Percentiles rank a stretch among this genome's conserved stretches.
Conservation (phyloP, 441 rosid genomes). For the Mallotus japonicus region DNA sequence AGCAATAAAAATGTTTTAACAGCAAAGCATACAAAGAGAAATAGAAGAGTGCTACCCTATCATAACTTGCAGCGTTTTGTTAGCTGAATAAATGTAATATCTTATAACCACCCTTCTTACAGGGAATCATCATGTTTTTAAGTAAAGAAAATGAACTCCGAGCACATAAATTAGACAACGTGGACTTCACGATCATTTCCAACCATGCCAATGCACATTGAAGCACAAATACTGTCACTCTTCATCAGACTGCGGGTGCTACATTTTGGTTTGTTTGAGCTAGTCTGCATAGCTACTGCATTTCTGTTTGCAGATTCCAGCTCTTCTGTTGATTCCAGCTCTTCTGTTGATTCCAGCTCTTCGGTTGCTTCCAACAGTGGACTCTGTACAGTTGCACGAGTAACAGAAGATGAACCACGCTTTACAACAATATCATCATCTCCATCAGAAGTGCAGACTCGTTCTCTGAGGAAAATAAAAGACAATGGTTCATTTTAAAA, state of each 20-base stretch:
- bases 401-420: conserved; percentile 36
- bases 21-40: conserved; percentile 1
- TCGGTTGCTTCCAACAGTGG: conserved; percentile 32
- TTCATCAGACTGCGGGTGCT: conserved; percentile 63
- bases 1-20: conserved; percentile 8
- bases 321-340: conserved; percentile 28
- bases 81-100: conserved; percentile 2
- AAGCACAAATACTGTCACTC: conserved; percentile 81
- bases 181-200: conserved; percentile 37
- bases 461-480: conserved; percentile 49
- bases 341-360: conserved; percentile 36
- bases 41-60: neutral
- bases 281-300: conserved; percentile 39
- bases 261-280: conserved; percentile 38
- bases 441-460: conserved; percentile 55
- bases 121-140: neutral
- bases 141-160: neutral
- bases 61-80: neutral
- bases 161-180: conserved; percentile 17
- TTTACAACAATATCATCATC: conserved; percentile 39
- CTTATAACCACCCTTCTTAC: neutral
- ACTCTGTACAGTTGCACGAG: conserved; percentile 44
- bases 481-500: neutral
- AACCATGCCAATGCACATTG: conserved; percentile 58
- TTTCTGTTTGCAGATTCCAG: conserved; percentile 34